Percentiles rank a stretch among this genome's conserved stretches.
These are phyloP conservation scores for Fusarium napiforme DNA, from an alignment of 2,329 filamentous ascomycete genomes.

Conservation along the genomic window DNA sequence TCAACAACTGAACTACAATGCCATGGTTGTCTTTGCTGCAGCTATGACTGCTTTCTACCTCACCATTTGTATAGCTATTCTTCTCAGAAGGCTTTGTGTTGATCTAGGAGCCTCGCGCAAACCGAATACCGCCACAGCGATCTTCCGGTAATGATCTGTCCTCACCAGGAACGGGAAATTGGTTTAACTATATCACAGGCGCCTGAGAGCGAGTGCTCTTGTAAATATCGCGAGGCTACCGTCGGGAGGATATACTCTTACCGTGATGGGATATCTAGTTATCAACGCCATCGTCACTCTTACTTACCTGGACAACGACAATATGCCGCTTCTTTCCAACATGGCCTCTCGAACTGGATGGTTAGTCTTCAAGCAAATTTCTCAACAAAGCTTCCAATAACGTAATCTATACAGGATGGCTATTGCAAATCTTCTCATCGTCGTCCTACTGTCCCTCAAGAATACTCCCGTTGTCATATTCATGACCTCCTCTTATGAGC, in stretches of 20 bases:
- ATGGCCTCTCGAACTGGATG: constrained; percentile 54
- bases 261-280: constrained; percentile 46
- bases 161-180: too few relatives aligned
- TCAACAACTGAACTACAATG: constrained; percentile 42
- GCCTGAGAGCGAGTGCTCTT: constrained; percentile 43
- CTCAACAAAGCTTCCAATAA: background rate
- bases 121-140: constrained; percentile 2
- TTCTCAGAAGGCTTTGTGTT: constrained; percentile 25
- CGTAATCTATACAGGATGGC: constrained; percentile 48
- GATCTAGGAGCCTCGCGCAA: constrained; percentile 21
- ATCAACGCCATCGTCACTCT: constrained; percentile 51
- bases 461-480: constrained; percentile 67
- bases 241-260: constrained; percentile 48
- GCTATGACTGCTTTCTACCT: constrained; percentile 28
- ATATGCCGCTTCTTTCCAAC: constrained; percentile 47
- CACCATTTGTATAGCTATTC: constrained; percentile 18
- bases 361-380: constrained; percentile 39
- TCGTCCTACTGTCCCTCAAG: constrained; percentile 66
- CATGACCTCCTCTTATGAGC: constrained; percentile 66
- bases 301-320: constrained; percentile 48
- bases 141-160: constrained; percentile 31
- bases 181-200: constrained; percentile 37
- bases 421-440: constrained; percentile 60
- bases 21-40: constrained; percentile 38
- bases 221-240: constrained; percentile 44